Percentiles rank a stretch among this genome's conserved stretches.
Evolutionary conservation across 106 monocot species (phyloP).

Genomic region (Dendrobium catenatum): DNA sequence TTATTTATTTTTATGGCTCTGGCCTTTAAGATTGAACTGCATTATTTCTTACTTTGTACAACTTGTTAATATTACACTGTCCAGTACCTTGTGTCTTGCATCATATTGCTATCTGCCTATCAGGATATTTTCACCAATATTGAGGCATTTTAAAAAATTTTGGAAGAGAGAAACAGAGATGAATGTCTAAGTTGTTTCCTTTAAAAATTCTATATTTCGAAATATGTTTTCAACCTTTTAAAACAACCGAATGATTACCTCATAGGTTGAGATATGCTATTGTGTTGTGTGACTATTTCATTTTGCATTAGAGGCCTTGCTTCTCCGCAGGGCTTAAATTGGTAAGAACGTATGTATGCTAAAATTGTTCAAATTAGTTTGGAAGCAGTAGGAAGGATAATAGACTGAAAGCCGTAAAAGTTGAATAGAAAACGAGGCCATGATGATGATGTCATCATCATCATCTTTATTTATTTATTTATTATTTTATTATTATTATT

Average conservation of each 20-base stretch:
- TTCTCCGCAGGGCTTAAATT: no score
- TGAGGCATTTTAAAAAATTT: background rate
- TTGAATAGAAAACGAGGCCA: no score
- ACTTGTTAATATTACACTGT: background rate
- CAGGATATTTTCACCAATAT: background rate
- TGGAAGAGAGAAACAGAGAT: background rate
- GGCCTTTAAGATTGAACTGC: background rate
- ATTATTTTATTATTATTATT: no score
- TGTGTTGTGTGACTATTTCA: no score
- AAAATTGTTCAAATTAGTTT: background rate
- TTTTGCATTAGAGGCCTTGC: no score
- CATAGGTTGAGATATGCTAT: background rate
- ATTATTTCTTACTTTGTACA: background rate
- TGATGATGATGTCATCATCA: no score
- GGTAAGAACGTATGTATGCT: background rate
- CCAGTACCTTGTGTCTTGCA: background rate
- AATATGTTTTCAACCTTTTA: background rate
- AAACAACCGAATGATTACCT: background rate
- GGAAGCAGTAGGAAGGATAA: background rate
- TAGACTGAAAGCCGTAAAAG: no score
- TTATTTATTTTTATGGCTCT: no score
- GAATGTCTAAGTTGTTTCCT: no score
- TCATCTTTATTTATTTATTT: no score
- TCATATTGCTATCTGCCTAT: background rate
- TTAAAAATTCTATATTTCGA: background rate